Base-by-base conservation (phyloP, 2,329 filamentous ascomycete genomes). In the Trichothecium sympodiale region DNA sequence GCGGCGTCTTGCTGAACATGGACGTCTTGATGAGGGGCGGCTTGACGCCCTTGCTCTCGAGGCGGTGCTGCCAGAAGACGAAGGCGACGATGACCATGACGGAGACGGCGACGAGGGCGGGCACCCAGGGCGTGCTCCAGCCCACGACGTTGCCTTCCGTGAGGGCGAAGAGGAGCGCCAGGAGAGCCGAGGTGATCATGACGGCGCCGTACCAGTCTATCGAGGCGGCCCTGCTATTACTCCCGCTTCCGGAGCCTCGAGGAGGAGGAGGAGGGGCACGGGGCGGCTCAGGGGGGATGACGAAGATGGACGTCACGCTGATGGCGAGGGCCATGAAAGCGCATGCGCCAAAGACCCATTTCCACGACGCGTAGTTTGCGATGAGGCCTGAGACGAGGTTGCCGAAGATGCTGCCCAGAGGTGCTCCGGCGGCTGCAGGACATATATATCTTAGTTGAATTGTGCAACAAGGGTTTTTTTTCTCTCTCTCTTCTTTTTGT, bases 81-180 rank as follows among this genome's bases (percentile, higher is more conserved):
- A 83, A 80, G 2, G 61, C 53, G 4, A 54, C 59, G 4, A 83
- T 57, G 12, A 81, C 57, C 5, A 77, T 41, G 8, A 80, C 13
- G 0, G 77, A 69, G 4, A 77, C 54, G 3, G 74, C 70, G 26
- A 82, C 71, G 13, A 81, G 55, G 2, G 64, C 60, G 1, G 72
- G 66, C 5, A 83, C 64, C 69, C 75, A 83, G 0, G 77, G 65
- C 0, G 69, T 73, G 7, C 56, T 52, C 80, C 80, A 85, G 5
- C 80, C 79, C 2, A 77, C 71, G 0, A 80, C 72, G 43, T 81
- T 82, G 15, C 79, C 80, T 48, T 83, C 71, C 0, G 79, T 80
- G 18, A 84, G 59, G 1, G 77, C 73, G 40, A 83, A 80, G 26
- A 83, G 62, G 8, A 84, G 62, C 0, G 74, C 66, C 8, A 83